Conservation (phyloP, 2,329 filamentous ascomycete genomes). For the Fusarium nygamai region DNA sequence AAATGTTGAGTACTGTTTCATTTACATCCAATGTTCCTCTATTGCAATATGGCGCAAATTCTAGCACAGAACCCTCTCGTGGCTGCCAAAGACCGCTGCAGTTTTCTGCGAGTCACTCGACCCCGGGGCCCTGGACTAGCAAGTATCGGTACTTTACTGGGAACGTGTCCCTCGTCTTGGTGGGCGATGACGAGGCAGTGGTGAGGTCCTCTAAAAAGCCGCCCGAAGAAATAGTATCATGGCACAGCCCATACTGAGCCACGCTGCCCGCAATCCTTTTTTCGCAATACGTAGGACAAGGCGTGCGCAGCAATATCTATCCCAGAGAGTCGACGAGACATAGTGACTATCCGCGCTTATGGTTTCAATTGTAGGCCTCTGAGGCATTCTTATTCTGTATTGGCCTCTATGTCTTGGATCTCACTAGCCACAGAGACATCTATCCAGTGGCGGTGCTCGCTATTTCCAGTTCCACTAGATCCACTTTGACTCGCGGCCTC, state of each 20-base stretch:
- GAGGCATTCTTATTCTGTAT: neutral
- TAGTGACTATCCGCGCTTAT: slow-evolving; percentile 17
- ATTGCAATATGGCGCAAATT: neutral
- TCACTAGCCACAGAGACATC: slow-evolving; percentile 26
- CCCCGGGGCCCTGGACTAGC: neutral
- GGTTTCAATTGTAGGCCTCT: slow-evolving; percentile 20
- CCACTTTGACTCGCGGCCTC: slow-evolving; percentile 40
- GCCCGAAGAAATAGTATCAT: slow-evolving; percentile 32
- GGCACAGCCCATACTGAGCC: slow-evolving; percentile 42
- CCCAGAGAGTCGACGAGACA: neutral
- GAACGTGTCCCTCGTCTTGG: slow-evolving; percentile 41
- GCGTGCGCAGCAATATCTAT: slow-evolving; percentile 17
- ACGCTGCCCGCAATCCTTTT: slow-evolving; percentile 30
- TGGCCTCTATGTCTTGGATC: neutral
- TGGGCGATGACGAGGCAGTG: slow-evolving; percentile 55
- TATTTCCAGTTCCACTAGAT: slow-evolving; percentile 29
- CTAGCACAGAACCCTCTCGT: slow-evolving; percentile 1
- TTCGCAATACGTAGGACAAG: slow-evolving; percentile 4
- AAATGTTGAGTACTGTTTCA: neutral
- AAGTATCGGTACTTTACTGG: slow-evolving; percentile 45
- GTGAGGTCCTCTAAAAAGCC: slow-evolving; percentile 28
- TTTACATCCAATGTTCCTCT: neutral
- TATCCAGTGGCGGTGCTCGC: slow-evolving; percentile 23
- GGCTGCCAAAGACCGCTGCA: slow-evolving; percentile 18
- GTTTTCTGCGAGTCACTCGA: slow-evolving; percentile 39